Percentiles rank a stretch among this genome's conserved stretches.
Conservation (phyloP, 2,329 filamentous ascomycete genomes). For the Aureobasidium sp. region DNA sequence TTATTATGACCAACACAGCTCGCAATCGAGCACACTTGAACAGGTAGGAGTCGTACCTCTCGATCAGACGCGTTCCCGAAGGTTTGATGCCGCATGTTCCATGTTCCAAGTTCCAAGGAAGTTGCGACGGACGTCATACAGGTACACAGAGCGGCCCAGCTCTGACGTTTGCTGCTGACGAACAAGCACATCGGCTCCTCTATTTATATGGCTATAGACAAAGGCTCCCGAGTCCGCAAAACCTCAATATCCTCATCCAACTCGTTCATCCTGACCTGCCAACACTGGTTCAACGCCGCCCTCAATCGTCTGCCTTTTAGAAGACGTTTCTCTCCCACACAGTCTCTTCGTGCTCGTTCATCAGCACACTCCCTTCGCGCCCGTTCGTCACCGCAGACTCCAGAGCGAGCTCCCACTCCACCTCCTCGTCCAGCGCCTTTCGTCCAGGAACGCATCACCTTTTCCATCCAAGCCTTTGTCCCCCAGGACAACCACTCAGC, state of each 20-base stretch:
- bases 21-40: background rate
- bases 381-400: background rate
- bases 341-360: background rate
- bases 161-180: constrained; percentile 1
- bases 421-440: background rate
- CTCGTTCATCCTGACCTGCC: background rate
- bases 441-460: background rate
- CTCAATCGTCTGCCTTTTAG: background rate
- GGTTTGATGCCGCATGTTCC: background rate
- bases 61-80: background rate
- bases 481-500: background rate
- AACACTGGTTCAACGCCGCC: background rate
- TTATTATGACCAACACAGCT: background rate
- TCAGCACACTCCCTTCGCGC: background rate
- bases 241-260: background rate
- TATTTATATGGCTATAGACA: background rate
- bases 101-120: background rate
- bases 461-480: background rate
- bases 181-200: background rate
- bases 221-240: background rate
- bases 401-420: background rate
- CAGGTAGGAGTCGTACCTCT: background rate
- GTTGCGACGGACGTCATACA: constrained; percentile 4
- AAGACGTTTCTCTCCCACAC: background rate
- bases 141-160: background rate